A percentile compares a stretch with the other conserved stretches of the same genome.
Evolutionary conservation across 2,329 filamentous ascomycete genomes (phyloP).

Genomic region (Venturia nashicola): DNA sequence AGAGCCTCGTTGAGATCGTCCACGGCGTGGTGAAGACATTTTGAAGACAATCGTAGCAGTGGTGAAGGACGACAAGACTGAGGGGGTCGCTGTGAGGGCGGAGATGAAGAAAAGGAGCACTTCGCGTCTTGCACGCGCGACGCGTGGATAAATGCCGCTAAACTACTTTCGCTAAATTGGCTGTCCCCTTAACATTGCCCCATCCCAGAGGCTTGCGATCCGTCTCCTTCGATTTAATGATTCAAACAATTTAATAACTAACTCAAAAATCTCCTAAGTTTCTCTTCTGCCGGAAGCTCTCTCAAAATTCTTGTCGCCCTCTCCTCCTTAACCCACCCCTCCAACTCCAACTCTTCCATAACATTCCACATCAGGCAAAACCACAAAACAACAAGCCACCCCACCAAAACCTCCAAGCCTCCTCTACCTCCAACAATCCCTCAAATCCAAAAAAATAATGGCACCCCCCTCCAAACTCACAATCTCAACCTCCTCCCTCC

Average conservation of each 20-base stretch:
- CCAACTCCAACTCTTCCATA: neutral
- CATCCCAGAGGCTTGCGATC: neutral
- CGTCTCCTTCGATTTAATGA: no score
- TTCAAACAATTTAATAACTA: neutral
- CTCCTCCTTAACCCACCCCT: no score
- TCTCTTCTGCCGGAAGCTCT: neutral
- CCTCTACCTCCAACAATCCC: no score
- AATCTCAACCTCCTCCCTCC: slow-evolving; percentile 69
- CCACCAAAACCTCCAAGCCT: neutral
- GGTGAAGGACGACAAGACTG: neutral
- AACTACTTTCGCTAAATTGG: neutral
- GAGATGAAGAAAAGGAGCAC: neutral
- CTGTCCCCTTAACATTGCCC: neutral
- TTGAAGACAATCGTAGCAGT: neutral
- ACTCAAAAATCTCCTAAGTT: neutral
- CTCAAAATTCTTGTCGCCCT: neutral
- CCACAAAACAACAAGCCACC: neutral
- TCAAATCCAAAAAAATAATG: slow-evolving; percentile 40
- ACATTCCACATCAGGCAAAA: slow-evolving; percentile 1
- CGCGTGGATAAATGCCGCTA: neutral
- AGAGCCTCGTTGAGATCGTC: neutral
- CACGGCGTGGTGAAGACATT: slow-evolving; percentile 12
- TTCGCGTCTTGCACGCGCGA: neutral
- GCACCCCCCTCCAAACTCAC: slow-evolving; percentile 61
- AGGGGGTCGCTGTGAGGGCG: neutral